Base-by-base conservation (phyloP, 2,329 filamentous ascomycete species). In the Didymosphaeria variabile region DNA sequence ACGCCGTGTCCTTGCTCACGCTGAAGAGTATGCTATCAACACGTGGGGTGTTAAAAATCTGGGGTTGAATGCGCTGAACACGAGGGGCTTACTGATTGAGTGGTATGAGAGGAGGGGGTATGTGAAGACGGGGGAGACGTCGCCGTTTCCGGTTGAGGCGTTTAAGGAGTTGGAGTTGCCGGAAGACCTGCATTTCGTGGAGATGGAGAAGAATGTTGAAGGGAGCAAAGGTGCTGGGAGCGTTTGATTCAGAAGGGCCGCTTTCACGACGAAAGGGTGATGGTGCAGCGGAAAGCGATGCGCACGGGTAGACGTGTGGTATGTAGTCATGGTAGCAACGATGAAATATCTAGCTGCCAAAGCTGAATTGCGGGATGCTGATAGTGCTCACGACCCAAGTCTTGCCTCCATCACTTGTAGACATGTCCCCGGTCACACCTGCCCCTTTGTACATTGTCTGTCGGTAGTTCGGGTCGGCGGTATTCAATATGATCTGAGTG, bases 311-410 rank as follows among this genome's bases (percentile, higher is more conserved):
- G 26, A 29, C 26, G 26, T 31, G 32, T 13, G 5, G n/a, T 13
- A 49, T 7, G 40, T 21, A 9, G 40, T 6, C 3, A 12, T 17
- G 8, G 40, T 4, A 44, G 2, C 19, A 44, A n/a, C 40, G 40
- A 19, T 13, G 9, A 8, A 21, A 19, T 19, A 44, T n/a, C 40
- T 44, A 44, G 19, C 40, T 21, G 9, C 40, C 40, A 44, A 44
- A 44, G 40, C 40, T 68, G 42, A 66, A 71, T 31, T 62, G 29
- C 1, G 68, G 68, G 53, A 70, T 67, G 4, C 67, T 53, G n/a
- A 82, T 81, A 10, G 73, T 77, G 29, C 63, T 75, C 31, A 82
- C 75, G n/a, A 70, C 79, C 80, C 80, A 82, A 5, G 79, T 82
- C 66, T 78, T 78, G 8, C 80, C 80, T 32, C 74, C 74, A 58